Evolutionary conservation across 2,329 filamentous ascomycete genomes (phyloP).

Genomic region (Aureobasidium pullulans): DNA sequence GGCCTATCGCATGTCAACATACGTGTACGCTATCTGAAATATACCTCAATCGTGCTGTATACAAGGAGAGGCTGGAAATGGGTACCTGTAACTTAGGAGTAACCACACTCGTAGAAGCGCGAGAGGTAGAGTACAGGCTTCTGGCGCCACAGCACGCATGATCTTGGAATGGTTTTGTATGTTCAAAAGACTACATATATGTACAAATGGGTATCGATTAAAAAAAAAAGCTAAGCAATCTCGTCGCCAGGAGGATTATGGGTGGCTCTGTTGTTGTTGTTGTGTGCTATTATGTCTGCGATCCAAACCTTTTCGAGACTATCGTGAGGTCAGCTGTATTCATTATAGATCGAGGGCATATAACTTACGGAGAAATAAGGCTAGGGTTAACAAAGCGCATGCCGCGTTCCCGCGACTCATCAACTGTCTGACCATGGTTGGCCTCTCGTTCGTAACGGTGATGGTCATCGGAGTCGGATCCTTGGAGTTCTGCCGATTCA

Average conservation of each 20-base stretch:
- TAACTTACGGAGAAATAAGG: slow-evolving; percentile 56
- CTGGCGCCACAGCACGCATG: too few species aligned
- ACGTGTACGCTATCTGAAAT: too few species aligned
- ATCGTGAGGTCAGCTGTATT: background rate
- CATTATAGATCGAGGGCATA: background rate
- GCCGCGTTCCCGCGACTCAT: slow-evolving; percentile 65
- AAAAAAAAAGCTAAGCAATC: background rate
- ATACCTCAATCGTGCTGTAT: too few species aligned
- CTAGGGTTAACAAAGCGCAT: slow-evolving; percentile 70
- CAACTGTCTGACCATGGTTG: slow-evolving; percentile 53
- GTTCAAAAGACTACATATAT: background rate
- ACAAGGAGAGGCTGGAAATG: too few species aligned
- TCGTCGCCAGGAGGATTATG: background rate
- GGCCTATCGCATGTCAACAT: too few species aligned
- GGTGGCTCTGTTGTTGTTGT: background rate
- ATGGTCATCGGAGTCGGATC: slow-evolving; percentile 15
- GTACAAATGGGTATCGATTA: background rate
- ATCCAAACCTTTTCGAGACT: slow-evolving; percentile 13
- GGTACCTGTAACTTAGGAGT: too few species aligned
- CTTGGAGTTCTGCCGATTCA: slow-evolving; percentile 23
- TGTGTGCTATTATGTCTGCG: background rate
- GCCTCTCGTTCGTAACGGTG: slow-evolving; percentile 17
- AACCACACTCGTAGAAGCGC: too few species aligned
- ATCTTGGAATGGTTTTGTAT: too few species aligned
- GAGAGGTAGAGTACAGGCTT: too few species aligned